Base-by-base conservation (phyloP, 2,329 filamentous ascomycete species). In the Pseudogymnoascus verrucosus region DNA sequence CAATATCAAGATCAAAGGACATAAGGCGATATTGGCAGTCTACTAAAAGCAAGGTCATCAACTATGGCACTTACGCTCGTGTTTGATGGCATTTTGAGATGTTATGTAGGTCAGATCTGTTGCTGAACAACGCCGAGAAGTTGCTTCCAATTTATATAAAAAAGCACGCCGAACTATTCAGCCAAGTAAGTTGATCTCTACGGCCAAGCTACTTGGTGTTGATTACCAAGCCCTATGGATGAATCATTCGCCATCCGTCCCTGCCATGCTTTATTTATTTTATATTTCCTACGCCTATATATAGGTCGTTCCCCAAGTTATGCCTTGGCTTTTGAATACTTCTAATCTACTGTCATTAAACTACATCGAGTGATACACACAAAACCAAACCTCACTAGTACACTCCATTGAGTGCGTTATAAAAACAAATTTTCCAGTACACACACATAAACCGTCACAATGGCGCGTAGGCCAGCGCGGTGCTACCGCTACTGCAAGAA, bases 401-500 rank as follows among this genome's bases (percentile, higher is more conserved):
- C 51, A 40, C 34, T 61, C 36, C 36, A 42, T 61, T 21, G 34
- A 61, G 59, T 40, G 39, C 19, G 36, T 61, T 61, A 57, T 57
- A 36, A 34, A 34, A 57, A 57, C 51, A 19, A 12, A 21, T 8
- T 4, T 34, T 57, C 51, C 51, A 57, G 51, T 36, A 57, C 8
- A 57, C 51, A 57, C 47, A 34, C 51, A 57, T 34, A 85, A 81
- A 83, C 84, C 82, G 86, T 88, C 88, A 93, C 89, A 85, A 99
- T 99, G 95, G 95, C 95, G 78, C 92, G 95, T 83, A 92, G 95
- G 90, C 95, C 95, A 78, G 95, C 95, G 78, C 90, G 95, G 86
- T 99, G 95, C 86, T 99, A 96, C 88, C 89, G 95, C 79, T 99
- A 99, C 90, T 99, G 95, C 93, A 99, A 99, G 91, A 99, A 98